Evolutionary conservation across 257 asterid species (phyloP).

Genomic region (Scutellaria minor): DNA sequence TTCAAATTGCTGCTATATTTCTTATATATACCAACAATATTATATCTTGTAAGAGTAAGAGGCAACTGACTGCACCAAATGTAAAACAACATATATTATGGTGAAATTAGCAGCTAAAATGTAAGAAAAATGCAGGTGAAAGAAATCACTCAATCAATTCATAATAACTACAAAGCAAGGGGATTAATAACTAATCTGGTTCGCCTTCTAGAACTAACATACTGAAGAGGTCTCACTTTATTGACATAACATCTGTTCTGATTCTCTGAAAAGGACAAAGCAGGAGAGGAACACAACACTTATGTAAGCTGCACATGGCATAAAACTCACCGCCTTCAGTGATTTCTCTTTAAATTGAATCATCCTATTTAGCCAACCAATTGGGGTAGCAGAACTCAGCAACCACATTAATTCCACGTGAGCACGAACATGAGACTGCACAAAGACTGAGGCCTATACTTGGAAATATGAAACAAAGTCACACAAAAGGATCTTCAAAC

Average conservation of each 20-base stretch:
- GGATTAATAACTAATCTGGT: not conserved
- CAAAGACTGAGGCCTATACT: slow-evolving; percentile 91
- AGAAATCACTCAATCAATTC: not conserved
- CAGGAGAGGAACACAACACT: too few relatives aligned
- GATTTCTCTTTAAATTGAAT: slow-evolving; percentile 97
- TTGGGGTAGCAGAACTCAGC: slow-evolving; percentile 86
- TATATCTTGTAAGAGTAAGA: slow-evolving; percentile 16
- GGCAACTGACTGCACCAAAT: slow-evolving; percentile 8
- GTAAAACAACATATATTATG: not conserved
- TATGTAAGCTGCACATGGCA: slow-evolving; percentile 32
- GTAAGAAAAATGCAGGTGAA: slow-evolving; percentile 16
- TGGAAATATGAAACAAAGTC: slow-evolving; percentile 39
- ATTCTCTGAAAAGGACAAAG: too few relatives aligned
- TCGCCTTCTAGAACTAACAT: slow-evolving; percentile 17
- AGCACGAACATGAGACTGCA: slow-evolving; percentile 98
- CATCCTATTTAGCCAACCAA: slow-evolving; percentile 97
- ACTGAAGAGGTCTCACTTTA: not conserved
- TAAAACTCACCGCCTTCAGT: slow-evolving; percentile 71
- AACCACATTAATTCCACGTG: slow-evolving; percentile 97
- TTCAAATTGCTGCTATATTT: not conserved
- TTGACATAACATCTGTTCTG: not conserved
- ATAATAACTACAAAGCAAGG: not conserved
- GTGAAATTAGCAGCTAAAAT: slow-evolving; percentile 16
- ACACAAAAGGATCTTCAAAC: slow-evolving; percentile 16
- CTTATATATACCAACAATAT: not conserved